Conservation (phyloP, 2,329 filamentous ascomycete species). For the Diplocarpon mali region DNA sequence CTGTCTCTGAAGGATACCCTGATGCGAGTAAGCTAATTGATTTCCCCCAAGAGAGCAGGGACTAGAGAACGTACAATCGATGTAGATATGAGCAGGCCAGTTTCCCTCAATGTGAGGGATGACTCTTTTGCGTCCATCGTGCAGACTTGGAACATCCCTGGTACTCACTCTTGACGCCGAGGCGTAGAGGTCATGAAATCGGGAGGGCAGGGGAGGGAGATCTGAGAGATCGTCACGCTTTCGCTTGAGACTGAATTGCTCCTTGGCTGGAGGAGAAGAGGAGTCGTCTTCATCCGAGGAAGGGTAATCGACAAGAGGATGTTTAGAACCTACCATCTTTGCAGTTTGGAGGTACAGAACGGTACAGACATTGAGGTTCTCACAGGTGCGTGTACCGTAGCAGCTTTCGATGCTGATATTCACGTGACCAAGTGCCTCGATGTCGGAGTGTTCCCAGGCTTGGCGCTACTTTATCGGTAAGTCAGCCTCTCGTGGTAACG, state of each 20-base stretch:
- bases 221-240: constrained; percentile 17
- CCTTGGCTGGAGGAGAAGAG: constrained; percentile 2
- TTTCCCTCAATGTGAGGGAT: constrained; percentile 79
- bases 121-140: constrained; percentile 72
- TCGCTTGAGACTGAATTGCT: constrained; percentile 28
- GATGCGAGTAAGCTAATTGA: constrained; percentile 18
- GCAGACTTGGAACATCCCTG: constrained; percentile 71
- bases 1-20: constrained; percentile 43
- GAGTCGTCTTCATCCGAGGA: constrained; percentile 35
- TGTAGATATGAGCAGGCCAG: constrained; percentile 87
- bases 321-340: neutral
- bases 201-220: constrained; percentile 63
- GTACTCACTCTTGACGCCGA: constrained; percentile 67
- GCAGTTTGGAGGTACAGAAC: too few species aligned
- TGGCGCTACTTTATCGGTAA: too few species aligned
- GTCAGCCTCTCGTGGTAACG: too few species aligned
- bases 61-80: constrained; percentile 62
- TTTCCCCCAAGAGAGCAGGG: neutral
- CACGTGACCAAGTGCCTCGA: too few species aligned
- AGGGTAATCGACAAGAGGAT: constrained; percentile 60
- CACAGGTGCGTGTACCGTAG: too few species aligned
- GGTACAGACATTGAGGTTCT: too few species aligned
- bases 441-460: too few species aligned
- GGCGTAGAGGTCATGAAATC: constrained; percentile 85
- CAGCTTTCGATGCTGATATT: too few species aligned